A percentile compares a stretch with the other conserved stretches of the same genome.
Evolutionary conservation across 306 rosid species (phyloP).

Genomic region (Prunus mira): DNA sequence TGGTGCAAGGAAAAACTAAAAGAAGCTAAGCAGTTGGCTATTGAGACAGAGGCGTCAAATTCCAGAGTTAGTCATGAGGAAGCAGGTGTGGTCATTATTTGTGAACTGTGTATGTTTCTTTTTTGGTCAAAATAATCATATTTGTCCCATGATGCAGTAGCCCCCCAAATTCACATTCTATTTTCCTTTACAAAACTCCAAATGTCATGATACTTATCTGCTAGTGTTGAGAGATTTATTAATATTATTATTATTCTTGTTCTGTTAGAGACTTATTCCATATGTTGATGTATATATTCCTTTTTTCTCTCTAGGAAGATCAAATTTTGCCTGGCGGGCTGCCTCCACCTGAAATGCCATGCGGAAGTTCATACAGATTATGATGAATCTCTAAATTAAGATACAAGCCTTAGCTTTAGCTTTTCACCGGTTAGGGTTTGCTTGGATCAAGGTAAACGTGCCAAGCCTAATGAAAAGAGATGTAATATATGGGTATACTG

Average conservation of each 20-base stretch:
- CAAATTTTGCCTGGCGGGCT: conserved; percentile 81
- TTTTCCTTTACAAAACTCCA: background rate
- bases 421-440: conserved; percentile 52
- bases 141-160: background rate
- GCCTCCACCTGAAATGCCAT: conserved; percentile 62
- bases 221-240: conserved; percentile 14
- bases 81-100: conserved; percentile 52
- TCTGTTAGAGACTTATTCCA: conserved; percentile 14
- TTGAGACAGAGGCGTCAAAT: conserved; percentile 26
- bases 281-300: conserved; percentile 18
- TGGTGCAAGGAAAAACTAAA: conserved; percentile 77
- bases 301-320: conserved; percentile 51
- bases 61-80: conserved; percentile 50
- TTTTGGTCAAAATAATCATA: conserved; percentile 6
- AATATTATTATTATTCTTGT: background rate
- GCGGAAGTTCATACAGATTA: conserved; percentile 80
- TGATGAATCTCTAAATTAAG: conserved; percentile 4
- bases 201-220: conserved; percentile 5
- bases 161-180: background rate
- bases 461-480: conserved; percentile 65
- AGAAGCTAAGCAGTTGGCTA: conserved; percentile 45
- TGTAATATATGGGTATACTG: conserved; percentile 97
- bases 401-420: too few relatives aligned
- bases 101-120: background rate
- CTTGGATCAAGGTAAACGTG: conserved; percentile 68